These are phyloP conservation scores for Arachis stenosperma DNA, from an alignment of 306 rosid species.

Conservation along the genomic window DNA sequence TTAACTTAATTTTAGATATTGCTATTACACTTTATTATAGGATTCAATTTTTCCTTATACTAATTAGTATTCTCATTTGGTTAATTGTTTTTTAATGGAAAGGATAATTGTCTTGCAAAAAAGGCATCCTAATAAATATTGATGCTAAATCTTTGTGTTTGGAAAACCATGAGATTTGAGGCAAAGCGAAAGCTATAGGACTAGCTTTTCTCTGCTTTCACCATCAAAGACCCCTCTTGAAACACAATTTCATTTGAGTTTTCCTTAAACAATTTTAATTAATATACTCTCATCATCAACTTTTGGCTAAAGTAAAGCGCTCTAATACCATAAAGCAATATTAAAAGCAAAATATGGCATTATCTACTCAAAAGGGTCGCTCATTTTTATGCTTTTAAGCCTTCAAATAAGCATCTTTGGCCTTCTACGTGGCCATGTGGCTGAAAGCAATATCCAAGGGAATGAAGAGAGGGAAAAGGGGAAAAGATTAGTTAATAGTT, in stretches of 20 bases:
- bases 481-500: slow-evolving; percentile 44
- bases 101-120: slow-evolving; percentile 38
- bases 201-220: slow-evolving; percentile 56
- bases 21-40: neutral
- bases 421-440: slow-evolving; percentile 93
- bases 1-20: neutral
- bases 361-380: slow-evolving; percentile 98
- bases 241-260: slow-evolving; percentile 57
- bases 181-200: slow-evolving; percentile 55
- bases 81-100: slow-evolving; percentile 16
- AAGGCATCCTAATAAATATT: slow-evolving; percentile 44
- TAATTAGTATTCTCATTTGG: neutral
- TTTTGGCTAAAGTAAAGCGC: slow-evolving; percentile 88
- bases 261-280: slow-evolving; percentile 25
- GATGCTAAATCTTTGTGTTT: slow-evolving; percentile 44
- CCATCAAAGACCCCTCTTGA: slow-evolving; percentile 43
- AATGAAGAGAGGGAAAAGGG: slow-evolving; percentile 30
- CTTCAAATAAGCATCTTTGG: slow-evolving; percentile 89
- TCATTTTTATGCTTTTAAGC: slow-evolving; percentile 89
- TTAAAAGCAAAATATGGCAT: slow-evolving; percentile 98
- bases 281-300: slow-evolving; percentile 47
- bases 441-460: slow-evolving; percentile 73
- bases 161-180: slow-evolving; percentile 52
- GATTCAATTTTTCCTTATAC: neutral
- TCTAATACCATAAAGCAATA: slow-evolving; percentile 69